phyloP scores from a whole-genome alignment of 345 rosid species.

The Euphorbia pulcherrima region DNA sequence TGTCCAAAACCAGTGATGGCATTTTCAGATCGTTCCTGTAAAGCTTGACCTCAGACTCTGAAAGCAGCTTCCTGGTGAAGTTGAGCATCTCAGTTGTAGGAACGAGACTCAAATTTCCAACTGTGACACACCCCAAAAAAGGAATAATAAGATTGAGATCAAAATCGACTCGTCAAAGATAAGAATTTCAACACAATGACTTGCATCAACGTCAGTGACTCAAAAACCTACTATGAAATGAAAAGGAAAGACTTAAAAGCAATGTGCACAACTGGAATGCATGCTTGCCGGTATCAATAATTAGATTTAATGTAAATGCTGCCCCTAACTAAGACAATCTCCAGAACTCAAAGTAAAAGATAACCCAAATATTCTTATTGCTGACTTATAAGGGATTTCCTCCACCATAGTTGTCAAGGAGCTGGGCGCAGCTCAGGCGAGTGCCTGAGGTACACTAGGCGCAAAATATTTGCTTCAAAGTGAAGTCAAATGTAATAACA shows the following conservation, averaged over 20 bases:
- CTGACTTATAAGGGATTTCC: background rate
- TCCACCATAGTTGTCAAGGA: too few species aligned
- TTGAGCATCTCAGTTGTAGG: slow-evolving; percentile 48
- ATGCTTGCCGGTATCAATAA: too few species aligned
- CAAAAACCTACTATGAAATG: background rate
- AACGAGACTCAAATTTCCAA: slow-evolving; percentile 51
- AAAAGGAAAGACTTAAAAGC: background rate
- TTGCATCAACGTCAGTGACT: background rate
- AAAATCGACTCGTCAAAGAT: background rate
- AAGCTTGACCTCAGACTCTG: slow-evolving; percentile 42
- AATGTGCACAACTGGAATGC: background rate
- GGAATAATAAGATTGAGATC: background rate
- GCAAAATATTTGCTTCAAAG: too few species aligned
- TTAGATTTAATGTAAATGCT: too few species aligned
- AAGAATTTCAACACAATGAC: background rate
- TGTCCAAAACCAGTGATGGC: slow-evolving; percentile 87
- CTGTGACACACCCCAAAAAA: slow-evolving; percentile 31
- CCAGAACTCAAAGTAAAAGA: background rate
- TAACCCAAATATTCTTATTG: background rate
- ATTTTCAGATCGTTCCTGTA: slow-evolving; percentile 64
- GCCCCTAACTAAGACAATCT: background rate
- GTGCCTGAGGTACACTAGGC: too few species aligned
- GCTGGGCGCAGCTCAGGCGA: too few species aligned
- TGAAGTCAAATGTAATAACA: too few species aligned
- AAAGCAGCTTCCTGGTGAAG: slow-evolving; percentile 54